Evolutionary conservation across 352 stramenopile genomes (phyloP), one percentile per base, ranked within the genome.

Genomic region (Phytophthora europaea): DNA sequence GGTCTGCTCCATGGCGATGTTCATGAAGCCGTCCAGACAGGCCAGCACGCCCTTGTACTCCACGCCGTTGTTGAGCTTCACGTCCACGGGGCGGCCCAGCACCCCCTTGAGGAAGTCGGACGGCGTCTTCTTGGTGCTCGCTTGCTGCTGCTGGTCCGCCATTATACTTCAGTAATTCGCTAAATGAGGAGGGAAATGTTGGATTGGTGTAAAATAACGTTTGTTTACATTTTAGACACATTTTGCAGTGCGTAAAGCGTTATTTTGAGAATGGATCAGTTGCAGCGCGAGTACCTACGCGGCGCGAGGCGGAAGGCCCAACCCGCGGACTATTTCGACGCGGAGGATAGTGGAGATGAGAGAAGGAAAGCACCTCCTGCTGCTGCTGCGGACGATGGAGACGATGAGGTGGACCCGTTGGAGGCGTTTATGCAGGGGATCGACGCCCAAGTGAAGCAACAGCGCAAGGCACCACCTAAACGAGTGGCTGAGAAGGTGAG

Each of bases 1-100:
- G 61, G 98, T 99, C 84, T 99, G 98, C 83, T 99, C 98, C 97
- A 99, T 99, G 38, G 98, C 98, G 85, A 99, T 99, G 87, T 99
- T 99, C 97, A 99, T 99, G 84, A 99, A 99, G 38, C 98, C 98
- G 88, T 99, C 98, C 45, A 99, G 90, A 78, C 98, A 99, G 18
- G 97, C 98, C 54, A 99, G 84, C 31, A 99, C 94, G 72, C 98
- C 98, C 73, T 96, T 95, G 85, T 99, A 99, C 83, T 99, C 94
- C 55, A 99, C 97, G 67, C 98, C 98, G 47, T 98, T 99, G 91
- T 99, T 99, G 23, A 99, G 90, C 79, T 99, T 99, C 22, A 99
- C 98, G 75, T 95, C 92, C 55, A 99, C 98, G 45, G 98, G 97
- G 40, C 96, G 88, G 20, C 98, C 98, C 53, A 99, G 82, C 54